Evolutionary conservation across 1,139 yeast genomes (phyloP).

Genomic region (Suhomyces yuchorum): DNA sequence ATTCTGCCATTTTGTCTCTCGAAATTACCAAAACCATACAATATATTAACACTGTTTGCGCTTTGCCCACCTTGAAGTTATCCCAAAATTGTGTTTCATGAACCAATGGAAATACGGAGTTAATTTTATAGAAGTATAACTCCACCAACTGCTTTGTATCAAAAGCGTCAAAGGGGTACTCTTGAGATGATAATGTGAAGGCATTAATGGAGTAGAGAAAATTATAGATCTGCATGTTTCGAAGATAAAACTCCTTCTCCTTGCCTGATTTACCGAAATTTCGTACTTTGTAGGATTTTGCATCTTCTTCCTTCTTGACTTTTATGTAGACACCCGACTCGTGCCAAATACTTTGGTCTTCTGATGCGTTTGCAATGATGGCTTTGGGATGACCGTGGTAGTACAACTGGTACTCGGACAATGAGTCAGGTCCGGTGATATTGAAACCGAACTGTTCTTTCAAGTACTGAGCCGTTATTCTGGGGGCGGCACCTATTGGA

Average conservation of each 20-base stretch:
- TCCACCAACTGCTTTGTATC: constrained; percentile 31
- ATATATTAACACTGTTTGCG: constrained; percentile 30
- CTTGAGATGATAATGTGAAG: constrained; percentile 33
- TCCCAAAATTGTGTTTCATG: constrained; percentile 33
- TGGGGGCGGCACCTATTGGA: not conserved
- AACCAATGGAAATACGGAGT: constrained; percentile 38
- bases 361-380: constrained; percentile 24
- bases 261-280: constrained; percentile 18
- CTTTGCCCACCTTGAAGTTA: constrained; percentile 24
- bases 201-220: constrained; percentile 33
- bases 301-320: constrained; percentile 14
- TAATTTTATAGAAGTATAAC: constrained; percentile 35
- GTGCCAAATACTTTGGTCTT: constrained; percentile 29
- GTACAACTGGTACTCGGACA: constrained; percentile 26
- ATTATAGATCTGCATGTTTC: constrained; percentile 20
- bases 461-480: constrained; percentile 27
- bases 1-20: constrained; percentile 33
- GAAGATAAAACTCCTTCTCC: constrained; percentile 20
- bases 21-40: constrained; percentile 32
- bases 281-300: constrained; percentile 16
- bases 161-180: constrained; percentile 23
- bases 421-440: constrained; percentile 23
- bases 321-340: constrained; percentile 33
- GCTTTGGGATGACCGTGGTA: constrained; percentile 34
- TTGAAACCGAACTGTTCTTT: constrained; percentile 31